A percentile compares a stretch with the other conserved stretches of the same genome.
phyloP scores from a whole-genome alignment of 768 basidiomycete genomes.

The Leccinum pellstonianum region DNA sequence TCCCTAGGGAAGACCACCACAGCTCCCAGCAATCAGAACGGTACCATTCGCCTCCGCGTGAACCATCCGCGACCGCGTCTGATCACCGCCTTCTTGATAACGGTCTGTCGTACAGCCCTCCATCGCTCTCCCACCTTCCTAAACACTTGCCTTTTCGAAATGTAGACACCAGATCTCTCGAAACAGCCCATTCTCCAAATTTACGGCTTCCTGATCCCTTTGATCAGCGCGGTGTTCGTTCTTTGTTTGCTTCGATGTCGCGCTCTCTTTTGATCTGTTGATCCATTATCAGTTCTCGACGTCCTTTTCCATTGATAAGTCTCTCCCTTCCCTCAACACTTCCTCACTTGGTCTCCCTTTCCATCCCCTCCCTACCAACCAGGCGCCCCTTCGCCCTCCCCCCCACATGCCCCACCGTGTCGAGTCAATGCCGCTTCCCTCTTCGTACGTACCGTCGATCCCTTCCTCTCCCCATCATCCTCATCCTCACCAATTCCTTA shows the following conservation, averaged over 20 bases:
- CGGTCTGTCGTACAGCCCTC: constrained; percentile 26
- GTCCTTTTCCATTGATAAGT: constrained; percentile 38
- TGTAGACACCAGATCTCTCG: constrained; percentile 33
- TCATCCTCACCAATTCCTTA: constrained; percentile 32
- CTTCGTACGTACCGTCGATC: constrained; percentile 33
- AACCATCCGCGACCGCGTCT: constrained; percentile 24
- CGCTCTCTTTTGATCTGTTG: constrained; percentile 40
- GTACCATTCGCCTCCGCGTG: constrained; percentile 22
- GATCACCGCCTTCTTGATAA: constrained; percentile 37
- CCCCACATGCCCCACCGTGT: constrained; percentile 53
- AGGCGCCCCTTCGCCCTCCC: constrained; percentile 13
- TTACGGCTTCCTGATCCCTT: constrained; percentile 32
- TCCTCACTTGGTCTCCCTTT: constrained; percentile 23
- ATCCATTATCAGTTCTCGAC: constrained; percentile 40
- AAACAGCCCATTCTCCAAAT: constrained; percentile 35
- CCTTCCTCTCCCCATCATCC: constrained; percentile 28
- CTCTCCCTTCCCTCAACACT: constrained; percentile 23
- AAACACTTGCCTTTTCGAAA: constrained; percentile 31
- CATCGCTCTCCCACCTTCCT: constrained; percentile 26
- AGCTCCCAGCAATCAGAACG: constrained; percentile 24
- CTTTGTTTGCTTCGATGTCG: constrained; percentile 32
- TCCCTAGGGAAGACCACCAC: constrained; percentile 31
- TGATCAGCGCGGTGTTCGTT: constrained; percentile 39
- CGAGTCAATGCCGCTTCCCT: constrained; percentile 35
- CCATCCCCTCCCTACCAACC: constrained; percentile 16